These are phyloP conservation scores for Malus hybrid DNA, from an alignment of 331 rosid genomes.

Conservation along the genomic window DNA sequence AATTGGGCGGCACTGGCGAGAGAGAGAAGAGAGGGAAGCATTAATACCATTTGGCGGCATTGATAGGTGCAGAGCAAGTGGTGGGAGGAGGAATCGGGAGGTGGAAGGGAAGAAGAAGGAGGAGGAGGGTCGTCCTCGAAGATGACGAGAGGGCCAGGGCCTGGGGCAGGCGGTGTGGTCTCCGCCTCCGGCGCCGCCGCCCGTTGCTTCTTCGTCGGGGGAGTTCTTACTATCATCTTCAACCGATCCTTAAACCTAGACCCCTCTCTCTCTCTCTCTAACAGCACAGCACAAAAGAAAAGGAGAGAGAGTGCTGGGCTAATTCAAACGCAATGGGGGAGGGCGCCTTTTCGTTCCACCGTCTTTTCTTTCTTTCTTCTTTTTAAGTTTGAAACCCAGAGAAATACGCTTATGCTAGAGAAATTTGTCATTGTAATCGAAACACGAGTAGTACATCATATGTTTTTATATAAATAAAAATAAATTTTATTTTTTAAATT, in stretches of 20 bases:
- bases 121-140: constrained; percentile 66
- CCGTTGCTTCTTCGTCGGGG: constrained; percentile 71
- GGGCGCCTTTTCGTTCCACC: too few species aligned
- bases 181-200: constrained; percentile 29
- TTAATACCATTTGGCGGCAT: constrained; percentile 85
- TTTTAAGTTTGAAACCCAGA: too few species aligned
- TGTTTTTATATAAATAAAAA: too few species aligned
- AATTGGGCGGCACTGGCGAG: neutral
- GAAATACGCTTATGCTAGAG: too few species aligned
- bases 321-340: too few species aligned
- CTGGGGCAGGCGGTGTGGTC: constrained; percentile 7
- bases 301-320: too few species aligned
- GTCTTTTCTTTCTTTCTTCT: too few species aligned
- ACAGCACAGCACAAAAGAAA: too few species aligned
- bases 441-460: too few species aligned
- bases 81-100: constrained; percentile 23
- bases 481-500: too few species aligned
- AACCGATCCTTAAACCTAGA: neutral
- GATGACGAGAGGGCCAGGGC: constrained; percentile 52
- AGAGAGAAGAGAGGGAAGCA: neutral
- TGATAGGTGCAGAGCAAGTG: constrained; percentile 95
- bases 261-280: constrained; percentile 1
- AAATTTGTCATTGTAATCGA: too few species aligned
- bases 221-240: constrained; percentile 69
- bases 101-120: constrained; percentile 6